Conservation (phyloP, 2,329 filamentous ascomycete genomes). For the Alternaria postmessia region DNA sequence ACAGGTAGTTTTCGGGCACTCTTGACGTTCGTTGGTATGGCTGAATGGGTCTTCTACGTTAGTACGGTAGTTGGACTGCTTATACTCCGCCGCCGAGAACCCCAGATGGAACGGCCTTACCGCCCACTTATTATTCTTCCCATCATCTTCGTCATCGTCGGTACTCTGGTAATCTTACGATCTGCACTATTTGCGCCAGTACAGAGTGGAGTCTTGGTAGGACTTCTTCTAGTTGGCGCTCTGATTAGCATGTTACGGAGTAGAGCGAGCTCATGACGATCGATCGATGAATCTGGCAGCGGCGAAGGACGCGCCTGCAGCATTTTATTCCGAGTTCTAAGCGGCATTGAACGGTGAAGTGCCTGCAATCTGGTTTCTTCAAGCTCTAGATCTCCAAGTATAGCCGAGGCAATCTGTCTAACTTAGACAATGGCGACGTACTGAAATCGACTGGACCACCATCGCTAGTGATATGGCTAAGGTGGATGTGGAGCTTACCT, state of each 20-base stretch:
- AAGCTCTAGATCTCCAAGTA: background rate
- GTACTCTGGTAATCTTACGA: slow-evolving; percentile 66
- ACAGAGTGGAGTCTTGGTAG: slow-evolving; percentile 62
- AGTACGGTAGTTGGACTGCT: slow-evolving; percentile 67
- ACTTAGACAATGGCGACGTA: background rate
- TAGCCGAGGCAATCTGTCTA: slow-evolving; percentile 2
- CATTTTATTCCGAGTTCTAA: too few species aligned
- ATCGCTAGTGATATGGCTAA: background rate
- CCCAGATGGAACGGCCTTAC: slow-evolving; percentile 64
- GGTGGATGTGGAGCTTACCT: background rate
- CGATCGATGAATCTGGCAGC: background rate
- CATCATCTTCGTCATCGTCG: slow-evolving; percentile 63
- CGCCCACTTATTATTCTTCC: slow-evolving; percentile 63
- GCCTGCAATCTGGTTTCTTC: background rate
- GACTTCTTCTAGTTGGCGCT: slow-evolving; percentile 61
- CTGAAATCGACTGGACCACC: background rate
- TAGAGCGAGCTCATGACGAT: slow-evolving; percentile 13
- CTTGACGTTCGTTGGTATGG: slow-evolving; percentile 59
- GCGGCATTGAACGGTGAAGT: background rate
- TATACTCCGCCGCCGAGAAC: slow-evolving; percentile 65
- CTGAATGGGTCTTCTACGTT: slow-evolving; percentile 68
- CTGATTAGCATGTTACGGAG: slow-evolving; percentile 43
- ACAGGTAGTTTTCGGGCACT: slow-evolving; percentile 69
- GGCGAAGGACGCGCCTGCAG: background rate
- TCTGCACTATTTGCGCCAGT: slow-evolving; percentile 67